phyloP scores from a whole-genome alignment of 306 rosid genomes.

The Oemleria cerasiformis region DNA sequence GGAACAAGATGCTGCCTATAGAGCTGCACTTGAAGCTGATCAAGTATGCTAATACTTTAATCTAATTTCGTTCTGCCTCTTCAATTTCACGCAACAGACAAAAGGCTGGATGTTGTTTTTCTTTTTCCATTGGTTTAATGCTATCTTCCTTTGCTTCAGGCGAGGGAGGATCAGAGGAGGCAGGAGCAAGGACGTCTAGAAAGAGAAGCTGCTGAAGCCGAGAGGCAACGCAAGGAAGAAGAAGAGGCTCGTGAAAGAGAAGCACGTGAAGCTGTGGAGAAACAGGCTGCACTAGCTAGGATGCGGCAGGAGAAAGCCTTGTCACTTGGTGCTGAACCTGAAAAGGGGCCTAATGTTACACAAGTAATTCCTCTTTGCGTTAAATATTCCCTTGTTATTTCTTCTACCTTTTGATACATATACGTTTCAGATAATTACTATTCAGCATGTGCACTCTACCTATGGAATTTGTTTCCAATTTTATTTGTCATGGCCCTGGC shows the following conservation, averaged over 20 bases:
- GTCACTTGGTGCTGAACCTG: slow-evolving; percentile 91
- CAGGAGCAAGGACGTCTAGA: slow-evolving; percentile 92
- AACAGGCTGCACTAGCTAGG: slow-evolving; percentile 74
- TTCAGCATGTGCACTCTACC: no score
- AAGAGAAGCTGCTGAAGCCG: slow-evolving; percentile 98
- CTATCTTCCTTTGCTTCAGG: slow-evolving; percentile 43
- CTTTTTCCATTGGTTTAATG: slow-evolving; percentile 24
- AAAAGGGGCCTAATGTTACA: slow-evolving; percentile 86
- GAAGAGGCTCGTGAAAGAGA: slow-evolving; percentile 90
- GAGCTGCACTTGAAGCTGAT: slow-evolving; percentile 99
- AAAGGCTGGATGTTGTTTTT: slow-evolving; percentile 19
- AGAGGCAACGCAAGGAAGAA: slow-evolving; percentile 77
- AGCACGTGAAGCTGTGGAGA: slow-evolving; percentile 85
- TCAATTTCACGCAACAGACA: slow-evolving; percentile 6
- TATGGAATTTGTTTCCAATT: no score
- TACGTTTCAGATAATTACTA: neutral
- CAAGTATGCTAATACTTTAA: slow-evolving; percentile 54
- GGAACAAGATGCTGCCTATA: slow-evolving; percentile 99
- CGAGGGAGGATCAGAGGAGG: slow-evolving; percentile 84
- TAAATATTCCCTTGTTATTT: slow-evolving; percentile 11
- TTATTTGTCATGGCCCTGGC: no score
- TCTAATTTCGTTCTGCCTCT: slow-evolving; percentile 2
- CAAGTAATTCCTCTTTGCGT: slow-evolving; percentile 45
- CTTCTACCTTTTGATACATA: slow-evolving; percentile 10
- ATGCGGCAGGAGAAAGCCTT: slow-evolving; percentile 73